Evolutionary conservation across 2,329 filamentous ascomycete genomes (phyloP).

Genomic region (Scedosporium aurantiacum): DNA sequence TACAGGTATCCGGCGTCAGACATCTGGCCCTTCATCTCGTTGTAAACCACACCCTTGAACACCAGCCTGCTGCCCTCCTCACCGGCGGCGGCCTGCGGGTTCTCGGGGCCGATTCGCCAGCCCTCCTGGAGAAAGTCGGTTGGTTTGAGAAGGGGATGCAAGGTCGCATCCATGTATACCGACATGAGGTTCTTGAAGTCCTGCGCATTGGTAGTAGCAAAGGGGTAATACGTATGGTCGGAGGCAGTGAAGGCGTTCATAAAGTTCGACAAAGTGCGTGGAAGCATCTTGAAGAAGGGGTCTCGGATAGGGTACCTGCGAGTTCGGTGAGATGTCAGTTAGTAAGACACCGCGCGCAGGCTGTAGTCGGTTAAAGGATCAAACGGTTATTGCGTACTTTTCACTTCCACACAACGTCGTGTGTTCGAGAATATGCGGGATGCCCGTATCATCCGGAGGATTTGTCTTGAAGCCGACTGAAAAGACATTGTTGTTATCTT

Average conservation of each 20-base stretch:
- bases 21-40: slow-evolving; percentile 99
- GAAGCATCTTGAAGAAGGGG: slow-evolving; percentile 99
- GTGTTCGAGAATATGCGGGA: slow-evolving; percentile 95
- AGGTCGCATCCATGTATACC: slow-evolving; percentile 89
- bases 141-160: slow-evolving; percentile 79
- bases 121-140: slow-evolving; percentile 94
- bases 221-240: slow-evolving; percentile 95
- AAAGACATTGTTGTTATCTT: slow-evolving; percentile 99
- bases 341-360: slow-evolving; percentile 13
- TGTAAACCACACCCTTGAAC: slow-evolving; percentile 97
- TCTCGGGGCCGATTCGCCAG: slow-evolving; percentile 90
- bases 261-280: slow-evolving; percentile 94
- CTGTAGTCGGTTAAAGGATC: neutral
- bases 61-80: slow-evolving; percentile 59
- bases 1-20: slow-evolving; percentile 93
- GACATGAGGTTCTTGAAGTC: slow-evolving; percentile 95
- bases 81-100: slow-evolving; percentile 48
- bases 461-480: slow-evolving; percentile 99
- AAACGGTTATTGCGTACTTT: slow-evolving; percentile 49
- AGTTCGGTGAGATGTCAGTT: slow-evolving; percentile 10
- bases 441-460: slow-evolving; percentile 87
- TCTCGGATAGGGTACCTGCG: slow-evolving; percentile 87
- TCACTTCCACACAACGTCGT: slow-evolving; percentile 92
- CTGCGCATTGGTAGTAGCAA: slow-evolving; percentile 89
- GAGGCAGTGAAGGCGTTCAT: slow-evolving; percentile 98